Percentiles rank a stretch among this genome's conserved stretches.
These are phyloP conservation scores for Saturnispora zaruensis DNA, from an alignment of 805 yeast species.

Conservation along the genomic window DNA sequence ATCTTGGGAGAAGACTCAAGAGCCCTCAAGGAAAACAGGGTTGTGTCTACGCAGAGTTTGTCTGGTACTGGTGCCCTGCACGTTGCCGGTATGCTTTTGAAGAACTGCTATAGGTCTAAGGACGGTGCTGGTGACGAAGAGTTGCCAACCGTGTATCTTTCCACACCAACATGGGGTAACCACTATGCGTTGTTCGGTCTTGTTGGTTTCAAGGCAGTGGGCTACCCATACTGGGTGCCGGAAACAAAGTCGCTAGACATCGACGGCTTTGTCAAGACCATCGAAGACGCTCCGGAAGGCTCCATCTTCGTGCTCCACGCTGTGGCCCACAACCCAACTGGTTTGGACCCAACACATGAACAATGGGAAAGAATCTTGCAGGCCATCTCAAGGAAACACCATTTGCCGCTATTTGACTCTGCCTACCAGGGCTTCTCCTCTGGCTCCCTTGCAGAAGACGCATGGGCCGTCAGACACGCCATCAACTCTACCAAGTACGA, in stretches of 20 bases:
- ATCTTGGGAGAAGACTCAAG: constrained; percentile 56
- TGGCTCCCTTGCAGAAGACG: constrained; percentile 76
- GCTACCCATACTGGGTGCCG: constrained; percentile 83
- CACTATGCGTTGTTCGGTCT: constrained; percentile 75
- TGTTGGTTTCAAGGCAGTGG: constrained; percentile 56
- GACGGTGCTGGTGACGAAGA: constrained; percentile 20
- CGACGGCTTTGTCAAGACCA: constrained; percentile 54
- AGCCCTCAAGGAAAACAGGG: constrained; percentile 39
- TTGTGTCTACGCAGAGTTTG: constrained; percentile 64
- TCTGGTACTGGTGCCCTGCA: constrained; percentile 92
- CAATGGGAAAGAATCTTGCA: constrained; percentile 72
- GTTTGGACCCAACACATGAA: constrained; percentile 78
- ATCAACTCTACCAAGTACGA: constrained; percentile 37
- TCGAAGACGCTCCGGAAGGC: constrained; percentile 61
- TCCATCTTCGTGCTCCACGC: constrained; percentile 83
- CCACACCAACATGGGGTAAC: constrained; percentile 97
- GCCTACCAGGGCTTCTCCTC: constrained; percentile 98
- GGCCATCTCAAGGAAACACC: constrained; percentile 50
- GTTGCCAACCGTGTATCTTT: constrained; percentile 49
- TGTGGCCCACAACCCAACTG: constrained; percentile 98
- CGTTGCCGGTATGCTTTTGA: constrained; percentile 66
- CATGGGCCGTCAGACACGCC: constrained; percentile 71
- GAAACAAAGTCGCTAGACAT: constrained; percentile 63
- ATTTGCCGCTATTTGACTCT: constrained; percentile 80
- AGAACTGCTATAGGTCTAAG: constrained; percentile 35